phyloP scores from a whole-genome alignment of 1,139 yeast genomes.

The Blastobotrys aristatus region DNA sequence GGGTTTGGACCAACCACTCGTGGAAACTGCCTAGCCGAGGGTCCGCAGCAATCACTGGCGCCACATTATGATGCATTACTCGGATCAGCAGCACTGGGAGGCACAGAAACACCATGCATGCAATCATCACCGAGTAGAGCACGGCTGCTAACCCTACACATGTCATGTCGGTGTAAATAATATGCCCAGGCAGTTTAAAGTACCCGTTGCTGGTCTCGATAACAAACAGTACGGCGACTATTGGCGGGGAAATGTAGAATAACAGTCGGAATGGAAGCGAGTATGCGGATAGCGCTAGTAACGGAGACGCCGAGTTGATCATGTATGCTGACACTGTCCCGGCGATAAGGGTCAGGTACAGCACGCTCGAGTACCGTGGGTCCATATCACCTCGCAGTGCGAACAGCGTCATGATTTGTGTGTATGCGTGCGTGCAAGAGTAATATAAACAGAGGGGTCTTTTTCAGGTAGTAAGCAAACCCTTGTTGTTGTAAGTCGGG shows the following conservation, averaged over 20 bases:
- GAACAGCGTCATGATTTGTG: neutral
- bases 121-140: neutral
- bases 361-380: neutral
- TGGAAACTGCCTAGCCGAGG: neutral
- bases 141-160: neutral
- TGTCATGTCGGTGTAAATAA: neutral
- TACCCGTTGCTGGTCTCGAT: neutral
- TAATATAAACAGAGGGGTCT: no score
- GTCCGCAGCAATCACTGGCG: constrained; percentile 2
- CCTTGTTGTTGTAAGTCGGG: no score
- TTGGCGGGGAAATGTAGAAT: constrained; percentile 1
- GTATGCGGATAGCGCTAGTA: constrained; percentile 1
- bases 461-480: no score
- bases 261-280: constrained; percentile 4
- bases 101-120: constrained; percentile 5
- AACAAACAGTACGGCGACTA: constrained; percentile 1
- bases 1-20: neutral
- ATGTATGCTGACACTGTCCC: neutral
- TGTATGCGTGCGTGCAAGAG: no score
- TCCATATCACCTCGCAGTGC: neutral
- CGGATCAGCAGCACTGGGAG: neutral
- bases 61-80: neutral
- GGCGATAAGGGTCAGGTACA: neutral
- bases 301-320: neutral
- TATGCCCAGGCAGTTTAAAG: neutral